A percentile compares a stretch with the other conserved stretches of the same genome.
phyloP scores from a whole-genome alignment of 306 rosid species.

The Casuarina glauca region DNA sequence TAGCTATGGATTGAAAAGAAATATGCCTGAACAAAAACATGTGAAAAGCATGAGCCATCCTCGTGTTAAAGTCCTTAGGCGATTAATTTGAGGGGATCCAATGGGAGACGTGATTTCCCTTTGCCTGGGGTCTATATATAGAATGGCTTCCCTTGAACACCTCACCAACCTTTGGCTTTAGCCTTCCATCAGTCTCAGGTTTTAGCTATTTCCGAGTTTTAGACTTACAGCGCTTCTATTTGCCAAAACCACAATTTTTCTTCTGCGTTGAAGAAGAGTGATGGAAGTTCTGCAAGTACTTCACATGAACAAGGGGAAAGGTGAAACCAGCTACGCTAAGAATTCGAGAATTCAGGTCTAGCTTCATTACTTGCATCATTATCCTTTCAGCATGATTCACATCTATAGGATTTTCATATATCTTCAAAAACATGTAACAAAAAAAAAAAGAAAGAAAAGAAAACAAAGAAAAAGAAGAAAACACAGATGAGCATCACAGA shows the following conservation, averaged over 20 bases:
- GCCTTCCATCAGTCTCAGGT: background rate
- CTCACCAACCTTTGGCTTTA: no score
- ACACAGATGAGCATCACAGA: background rate
- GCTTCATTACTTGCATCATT: background rate
- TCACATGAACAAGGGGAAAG: constrained; percentile 77
- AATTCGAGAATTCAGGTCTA: constrained; percentile 69
- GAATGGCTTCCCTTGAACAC: no score
- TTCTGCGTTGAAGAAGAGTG: background rate
- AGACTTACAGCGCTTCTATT: background rate
- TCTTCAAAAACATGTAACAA: background rate
- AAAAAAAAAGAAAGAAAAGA: background rate
- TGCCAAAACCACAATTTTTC: background rate
- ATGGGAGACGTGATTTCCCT: no score
- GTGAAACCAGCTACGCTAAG: constrained; percentile 66
- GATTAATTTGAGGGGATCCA: no score
- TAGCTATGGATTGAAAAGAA: no score
- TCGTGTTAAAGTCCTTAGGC: no score
- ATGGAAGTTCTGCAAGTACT: constrained; percentile 55
- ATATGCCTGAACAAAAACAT: no score
- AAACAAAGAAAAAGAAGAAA: no score
- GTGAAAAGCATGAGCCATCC: no score
- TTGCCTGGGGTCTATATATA: no score
- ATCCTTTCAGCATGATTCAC: background rate
- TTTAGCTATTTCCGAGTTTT: background rate
- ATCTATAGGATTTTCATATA: background rate